phyloP scores from a whole-genome alignment of 2,329 filamentous ascomycete species.

The Exophiala sp. region DNA sequence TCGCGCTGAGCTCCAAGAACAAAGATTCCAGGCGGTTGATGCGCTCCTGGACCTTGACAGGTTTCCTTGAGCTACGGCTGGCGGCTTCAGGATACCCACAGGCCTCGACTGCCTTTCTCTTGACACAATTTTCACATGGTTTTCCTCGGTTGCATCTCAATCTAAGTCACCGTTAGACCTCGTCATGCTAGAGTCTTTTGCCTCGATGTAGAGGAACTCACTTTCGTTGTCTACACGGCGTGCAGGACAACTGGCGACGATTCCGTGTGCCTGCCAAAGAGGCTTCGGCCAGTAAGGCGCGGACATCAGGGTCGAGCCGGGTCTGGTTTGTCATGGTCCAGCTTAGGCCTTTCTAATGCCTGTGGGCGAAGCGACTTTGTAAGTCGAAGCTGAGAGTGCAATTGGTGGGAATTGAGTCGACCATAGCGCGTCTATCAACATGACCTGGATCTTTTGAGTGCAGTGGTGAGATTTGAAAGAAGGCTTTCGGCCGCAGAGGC shows the following conservation, averaged over 20 bases:
- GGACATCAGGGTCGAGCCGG: background rate
- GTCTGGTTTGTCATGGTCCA: background rate
- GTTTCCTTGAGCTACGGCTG: background rate
- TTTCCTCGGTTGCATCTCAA: constrained; percentile 3
- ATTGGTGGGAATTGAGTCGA: no score
- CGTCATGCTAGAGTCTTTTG: background rate
- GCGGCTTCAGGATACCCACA: background rate
- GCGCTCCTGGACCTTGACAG: constrained; percentile 1
- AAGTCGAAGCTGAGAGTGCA: no score
- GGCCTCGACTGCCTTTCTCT: background rate
- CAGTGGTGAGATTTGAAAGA: no score
- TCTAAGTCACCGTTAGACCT: background rate
- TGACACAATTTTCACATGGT: background rate
- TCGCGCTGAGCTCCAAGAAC: background rate
- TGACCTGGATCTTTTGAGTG: no score
- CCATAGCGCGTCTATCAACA: no score
- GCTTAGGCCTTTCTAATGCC: no score
- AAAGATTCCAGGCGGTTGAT: background rate
- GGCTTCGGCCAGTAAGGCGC: background rate
- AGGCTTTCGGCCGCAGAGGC: no score
- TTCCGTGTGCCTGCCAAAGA: background rate
- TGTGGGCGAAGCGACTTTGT: no score
- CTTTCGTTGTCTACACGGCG: constrained; percentile 2
- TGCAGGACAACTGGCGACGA: constrained; percentile 2
- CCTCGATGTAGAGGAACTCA: background rate